A percentile compares a stretch with the other conserved stretches of the same genome.
Evolutionary conservation across 2,329 filamentous ascomycete species (phyloP).

Genomic region (Akanthomyces uredinophilus): DNA sequence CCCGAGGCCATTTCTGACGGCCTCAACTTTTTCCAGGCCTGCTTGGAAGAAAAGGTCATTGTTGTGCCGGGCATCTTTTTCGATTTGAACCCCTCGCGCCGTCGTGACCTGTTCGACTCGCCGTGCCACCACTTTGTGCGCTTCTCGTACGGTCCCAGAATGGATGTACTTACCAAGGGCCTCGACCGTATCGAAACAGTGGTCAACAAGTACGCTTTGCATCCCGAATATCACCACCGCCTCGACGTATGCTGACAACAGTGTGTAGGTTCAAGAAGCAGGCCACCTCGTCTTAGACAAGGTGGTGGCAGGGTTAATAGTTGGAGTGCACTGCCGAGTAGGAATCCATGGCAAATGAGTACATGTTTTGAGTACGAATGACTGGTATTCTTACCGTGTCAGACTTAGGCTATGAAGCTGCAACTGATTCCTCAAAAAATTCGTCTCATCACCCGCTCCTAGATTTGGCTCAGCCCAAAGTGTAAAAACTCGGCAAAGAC

Average conservation of each 20-base stretch:
- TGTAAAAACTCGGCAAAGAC: not conserved
- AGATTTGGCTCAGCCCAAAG: not conserved
- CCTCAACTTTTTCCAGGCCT: constrained; percentile 94
- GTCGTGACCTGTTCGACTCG: constrained; percentile 87
- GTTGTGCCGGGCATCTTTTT: constrained; percentile 98
- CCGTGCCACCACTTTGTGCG: constrained; percentile 91
- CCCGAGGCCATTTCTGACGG: constrained; percentile 85
- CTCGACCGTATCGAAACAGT: constrained; percentile 82
- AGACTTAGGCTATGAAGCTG: not conserved
- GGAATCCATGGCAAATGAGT: not conserved
- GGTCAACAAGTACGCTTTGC: constrained; percentile 57
- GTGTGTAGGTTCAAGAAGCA: constrained; percentile 20
- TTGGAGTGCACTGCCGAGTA: not conserved
- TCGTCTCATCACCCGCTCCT: not conserved
- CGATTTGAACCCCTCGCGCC: constrained; percentile 84
- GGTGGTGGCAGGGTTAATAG: not conserved
- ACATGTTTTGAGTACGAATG: not conserved
- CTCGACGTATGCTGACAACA: constrained; percentile 9
- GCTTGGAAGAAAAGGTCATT: constrained; percentile 89
- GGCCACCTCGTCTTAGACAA: constrained; percentile 2
- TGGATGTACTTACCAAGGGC: constrained; percentile 73
- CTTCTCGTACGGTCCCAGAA: constrained; percentile 76
- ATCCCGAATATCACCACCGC: not conserved
- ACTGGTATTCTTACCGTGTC: not conserved
- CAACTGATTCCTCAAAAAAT: not conserved